Evolutionary conservation across 2,329 filamentous ascomycete genomes (phyloP).

Genomic region (Niveomyces coronatus): DNA sequence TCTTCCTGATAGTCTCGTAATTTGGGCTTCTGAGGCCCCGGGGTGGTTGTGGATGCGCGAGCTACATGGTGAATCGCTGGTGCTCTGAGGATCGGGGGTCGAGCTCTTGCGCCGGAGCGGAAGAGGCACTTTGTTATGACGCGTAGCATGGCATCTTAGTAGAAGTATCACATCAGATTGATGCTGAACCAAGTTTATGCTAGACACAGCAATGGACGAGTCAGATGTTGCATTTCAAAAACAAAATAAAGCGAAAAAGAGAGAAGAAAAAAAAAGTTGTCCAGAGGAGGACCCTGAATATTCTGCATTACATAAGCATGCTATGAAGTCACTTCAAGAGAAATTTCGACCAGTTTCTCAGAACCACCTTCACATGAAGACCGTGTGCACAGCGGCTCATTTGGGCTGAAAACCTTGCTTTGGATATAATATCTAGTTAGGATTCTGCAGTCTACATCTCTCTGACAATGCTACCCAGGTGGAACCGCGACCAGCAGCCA

Average conservation of each 20-base stretch:
- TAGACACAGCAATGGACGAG: too few relatives aligned
- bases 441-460: background rate
- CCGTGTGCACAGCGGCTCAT: background rate
- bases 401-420: too few relatives aligned
- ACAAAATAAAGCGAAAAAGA: too few relatives aligned
- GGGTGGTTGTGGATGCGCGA: conserved; percentile 4
- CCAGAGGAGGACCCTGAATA: conserved; percentile 2
- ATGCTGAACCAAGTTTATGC: too few relatives aligned
- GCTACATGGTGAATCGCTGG: conserved; percentile 8
- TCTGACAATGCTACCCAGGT: conserved; percentile 3
- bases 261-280: background rate
- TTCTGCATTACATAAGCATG: conserved; percentile 4
- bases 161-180: background rate
- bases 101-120: conserved; percentile 12
- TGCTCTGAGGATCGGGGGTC: conserved; percentile 5
- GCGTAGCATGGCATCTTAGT: conserved; percentile 28
- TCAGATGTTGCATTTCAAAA: too few relatives aligned
- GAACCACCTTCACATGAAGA: background rate
- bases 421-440: background rate
- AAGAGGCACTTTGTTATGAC: conserved; percentile 19
- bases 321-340: background rate
- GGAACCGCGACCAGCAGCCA: conserved; percentile 2
- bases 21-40: conserved; percentile 31
- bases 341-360: conserved; percentile 1
- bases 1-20: conserved; percentile 82